Evolutionary conservation across 768 basidiomycete genomes (phyloP), one percentile per base, ranked within the genome.

Genomic region (Pleurotus salmoneostramineus): DNA sequence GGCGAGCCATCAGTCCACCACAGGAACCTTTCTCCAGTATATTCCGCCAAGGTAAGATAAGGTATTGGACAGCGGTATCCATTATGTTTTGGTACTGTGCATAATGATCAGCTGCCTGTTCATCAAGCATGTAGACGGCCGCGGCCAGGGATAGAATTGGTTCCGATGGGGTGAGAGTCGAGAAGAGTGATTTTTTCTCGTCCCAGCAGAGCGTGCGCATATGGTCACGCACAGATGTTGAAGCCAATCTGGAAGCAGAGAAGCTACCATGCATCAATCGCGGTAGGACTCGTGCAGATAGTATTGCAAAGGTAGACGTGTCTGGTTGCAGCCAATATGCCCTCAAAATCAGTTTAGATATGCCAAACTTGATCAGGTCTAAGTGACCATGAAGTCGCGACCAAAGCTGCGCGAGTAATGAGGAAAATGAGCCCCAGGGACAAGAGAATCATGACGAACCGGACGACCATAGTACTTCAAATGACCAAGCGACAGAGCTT

Each of bases 401-500:
- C 37, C 37, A 40, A 40, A 10, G n/a, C 37, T 40, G n/a, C 10
- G 37, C 37, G 37, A 40, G n/a, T 10, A 40, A n/a, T 40, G 37
- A 40, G 37, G n/a, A 10, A 8, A 40, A n/a, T 40, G 37, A 40
- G 37, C 10, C 10, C n/a, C 10, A 40, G 37, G n/a, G 37, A 40
- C 37, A 40, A n/a, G 10, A 40, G 33, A n/a, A 32, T 11, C 21
- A 50, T 3, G 14, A 36, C 57, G 46, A 8, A 50, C 47, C 11
- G 57, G 57, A 32, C 57, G 57, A n/a, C 57, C 57, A 43, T 58
- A 58, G 12, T 36, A 27, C 34, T 58, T 58, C 10, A 58, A 48
- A 58, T 58, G 46, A 33, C 21, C 33, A 15, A 58, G 15, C 21
- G 12, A 27, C 21, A 50, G 48, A 37, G 45, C 57, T 10, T 58